Evolutionary conservation across 441 rosid genomes (phyloP).

Genomic region (Pelargonium citronellum): DNA sequence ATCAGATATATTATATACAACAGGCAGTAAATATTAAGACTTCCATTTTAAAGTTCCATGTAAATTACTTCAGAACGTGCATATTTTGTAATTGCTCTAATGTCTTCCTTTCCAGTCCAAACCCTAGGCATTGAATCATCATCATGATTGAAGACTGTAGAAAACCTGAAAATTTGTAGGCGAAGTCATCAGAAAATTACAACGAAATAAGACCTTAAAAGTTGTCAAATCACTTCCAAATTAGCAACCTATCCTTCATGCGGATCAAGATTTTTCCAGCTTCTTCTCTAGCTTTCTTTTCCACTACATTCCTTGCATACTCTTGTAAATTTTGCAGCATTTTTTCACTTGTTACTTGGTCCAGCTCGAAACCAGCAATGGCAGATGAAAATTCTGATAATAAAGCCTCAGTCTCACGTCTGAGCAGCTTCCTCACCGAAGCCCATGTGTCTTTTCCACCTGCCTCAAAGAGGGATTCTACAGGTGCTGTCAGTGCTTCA

Average conservation of each 20-base stretch:
- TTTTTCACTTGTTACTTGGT: slow-evolving; percentile 31
- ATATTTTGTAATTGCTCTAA: slow-evolving; percentile 57
- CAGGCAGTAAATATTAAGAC: neutral
- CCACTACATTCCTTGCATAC: slow-evolving; percentile 55
- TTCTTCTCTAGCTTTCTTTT: slow-evolving; percentile 70
- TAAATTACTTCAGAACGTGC: slow-evolving; percentile 59
- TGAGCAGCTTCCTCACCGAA: slow-evolving; percentile 63
- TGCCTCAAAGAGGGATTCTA: slow-evolving; percentile 56
- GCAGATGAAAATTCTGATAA: slow-evolving; percentile 41
- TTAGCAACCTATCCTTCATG: slow-evolving; percentile 69
- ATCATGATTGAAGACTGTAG: slow-evolving; percentile 63
- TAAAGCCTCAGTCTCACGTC: slow-evolving; percentile 47
- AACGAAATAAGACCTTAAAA: slow-evolving; percentile 1
- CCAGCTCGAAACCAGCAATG: slow-evolving; percentile 64
- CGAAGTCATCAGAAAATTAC: slow-evolving; percentile 9
- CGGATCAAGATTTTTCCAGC: slow-evolving; percentile 61
- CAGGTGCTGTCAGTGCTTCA: slow-evolving; percentile 48
- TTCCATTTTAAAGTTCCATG: slow-evolving; percentile 13
- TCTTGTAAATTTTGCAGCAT: slow-evolving; percentile 47
- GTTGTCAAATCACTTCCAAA: slow-evolving; percentile 4
- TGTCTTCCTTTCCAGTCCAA: slow-evolving; percentile 88
- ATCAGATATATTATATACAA: slow-evolving; percentile 15
- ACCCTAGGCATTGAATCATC: slow-evolving; percentile 64
- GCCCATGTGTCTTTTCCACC: slow-evolving; percentile 66
- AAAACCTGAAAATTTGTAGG: slow-evolving; percentile 48